These are phyloP conservation scores for Lycium barbarum DNA, from an alignment of 257 asterid species.

Conservation along the genomic window DNA sequence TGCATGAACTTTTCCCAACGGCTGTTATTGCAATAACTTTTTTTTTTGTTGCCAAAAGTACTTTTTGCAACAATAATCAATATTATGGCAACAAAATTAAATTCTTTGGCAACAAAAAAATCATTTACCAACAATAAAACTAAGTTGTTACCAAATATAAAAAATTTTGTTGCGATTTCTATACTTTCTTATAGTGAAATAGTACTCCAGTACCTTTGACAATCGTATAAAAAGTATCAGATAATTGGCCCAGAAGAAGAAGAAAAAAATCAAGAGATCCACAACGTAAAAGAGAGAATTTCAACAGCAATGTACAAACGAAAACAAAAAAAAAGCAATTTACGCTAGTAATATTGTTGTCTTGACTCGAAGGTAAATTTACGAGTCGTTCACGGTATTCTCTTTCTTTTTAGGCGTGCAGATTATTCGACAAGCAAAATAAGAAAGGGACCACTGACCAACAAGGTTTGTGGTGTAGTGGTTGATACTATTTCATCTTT, in stretches of 20 bases:
- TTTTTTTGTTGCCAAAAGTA: too few relatives aligned
- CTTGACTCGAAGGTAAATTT: not conserved
- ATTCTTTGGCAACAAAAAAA: too few relatives aligned
- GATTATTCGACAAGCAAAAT: not conserved
- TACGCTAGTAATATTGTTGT: not conserved
- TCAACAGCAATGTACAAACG: not conserved
- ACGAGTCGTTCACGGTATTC: not conserved
- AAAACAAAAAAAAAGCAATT: not conserved
- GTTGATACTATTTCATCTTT: too few relatives aligned
- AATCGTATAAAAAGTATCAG: not conserved
- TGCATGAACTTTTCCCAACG: too few relatives aligned
- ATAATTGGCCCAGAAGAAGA: not conserved
- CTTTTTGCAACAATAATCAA: too few relatives aligned
- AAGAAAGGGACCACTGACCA: not conserved
- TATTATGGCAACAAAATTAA: too few relatives aligned
- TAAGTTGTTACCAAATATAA: too few relatives aligned
- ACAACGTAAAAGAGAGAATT: not conserved
- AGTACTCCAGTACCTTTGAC: not conserved
- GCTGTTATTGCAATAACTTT: too few relatives aligned
- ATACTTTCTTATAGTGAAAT: too few relatives aligned
- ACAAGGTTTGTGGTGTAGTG: too few relatives aligned
- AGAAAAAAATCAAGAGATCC: not conserved
- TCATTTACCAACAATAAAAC: too few relatives aligned
- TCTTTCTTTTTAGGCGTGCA: not conserved
- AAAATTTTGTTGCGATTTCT: too few relatives aligned